phyloP scores from a whole-genome alignment of 1,284 basidiomycete species.

The Apiotrichum gamsii region DNA sequence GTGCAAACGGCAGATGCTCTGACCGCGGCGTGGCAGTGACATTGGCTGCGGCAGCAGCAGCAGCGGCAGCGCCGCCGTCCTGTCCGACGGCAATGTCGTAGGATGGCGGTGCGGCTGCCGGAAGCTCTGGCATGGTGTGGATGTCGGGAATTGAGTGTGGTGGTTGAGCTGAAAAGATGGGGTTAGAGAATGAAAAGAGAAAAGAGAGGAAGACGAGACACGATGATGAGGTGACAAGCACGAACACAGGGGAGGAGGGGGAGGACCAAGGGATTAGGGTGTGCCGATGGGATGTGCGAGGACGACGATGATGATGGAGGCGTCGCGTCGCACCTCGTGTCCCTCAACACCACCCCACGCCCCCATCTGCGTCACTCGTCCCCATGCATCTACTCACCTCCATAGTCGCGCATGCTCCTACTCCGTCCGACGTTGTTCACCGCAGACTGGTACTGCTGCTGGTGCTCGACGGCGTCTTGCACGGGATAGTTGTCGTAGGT shows the following conservation, averaged over 20 bases:
- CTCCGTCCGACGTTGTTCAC: not conserved
- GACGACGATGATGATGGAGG: not conserved
- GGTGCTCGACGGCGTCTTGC: not conserved
- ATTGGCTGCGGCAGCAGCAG: not conserved
- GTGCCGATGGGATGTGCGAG: not conserved
- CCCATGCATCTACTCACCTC: no score
- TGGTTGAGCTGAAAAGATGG: slow-evolving; percentile 2
- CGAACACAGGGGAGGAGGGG: not conserved
- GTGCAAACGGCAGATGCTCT: not conserved
- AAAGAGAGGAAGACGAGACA: not conserved
- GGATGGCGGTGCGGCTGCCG: slow-evolving; percentile 8
- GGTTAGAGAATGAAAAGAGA: not conserved
- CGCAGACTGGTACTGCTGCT: not conserved
- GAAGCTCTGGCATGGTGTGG: slow-evolving; percentile 13
- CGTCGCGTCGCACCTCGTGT: no score
- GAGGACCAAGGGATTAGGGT: no score
- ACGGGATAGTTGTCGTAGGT: slow-evolving; percentile 26
- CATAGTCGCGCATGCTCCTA: slow-evolving; percentile 1
- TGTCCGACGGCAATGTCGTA: slow-evolving; percentile 6
- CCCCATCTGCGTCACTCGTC: no score
- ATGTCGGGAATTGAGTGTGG: no score
- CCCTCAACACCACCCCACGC: no score
- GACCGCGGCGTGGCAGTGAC: not conserved
- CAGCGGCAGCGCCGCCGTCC: not conserved
- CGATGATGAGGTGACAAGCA: not conserved